Conservation (phyloP, 768 basidiomycete species). For the Cyclocybe aegerita region DNA sequence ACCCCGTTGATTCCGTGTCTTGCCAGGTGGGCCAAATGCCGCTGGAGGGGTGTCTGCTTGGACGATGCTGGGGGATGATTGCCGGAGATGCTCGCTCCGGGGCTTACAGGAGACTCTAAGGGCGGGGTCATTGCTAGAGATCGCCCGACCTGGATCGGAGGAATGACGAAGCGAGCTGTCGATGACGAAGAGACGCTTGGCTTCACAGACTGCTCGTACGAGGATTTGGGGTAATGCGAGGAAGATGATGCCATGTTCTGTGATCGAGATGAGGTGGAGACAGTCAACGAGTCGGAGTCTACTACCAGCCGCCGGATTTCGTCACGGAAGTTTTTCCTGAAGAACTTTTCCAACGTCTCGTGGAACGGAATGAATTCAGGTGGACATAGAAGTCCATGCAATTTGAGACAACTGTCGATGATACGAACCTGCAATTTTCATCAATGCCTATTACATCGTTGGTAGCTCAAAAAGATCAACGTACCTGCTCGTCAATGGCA, state of each 20-base stretch:
- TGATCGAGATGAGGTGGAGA: slow-evolving; percentile 38
- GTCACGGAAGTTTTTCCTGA: slow-evolving; percentile 80
- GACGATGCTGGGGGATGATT: slow-evolving; percentile 23
- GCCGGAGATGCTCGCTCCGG: slow-evolving; percentile 24
- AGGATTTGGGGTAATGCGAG: slow-evolving; percentile 45
- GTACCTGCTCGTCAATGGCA: slow-evolving; percentile 82
- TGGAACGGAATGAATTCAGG: slow-evolving; percentile 93
- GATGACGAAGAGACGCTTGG: slow-evolving; percentile 47
- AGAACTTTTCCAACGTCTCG: slow-evolving; percentile 82
- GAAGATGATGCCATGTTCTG: slow-evolving; percentile 27
- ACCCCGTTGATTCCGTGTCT: slow-evolving; percentile 84
- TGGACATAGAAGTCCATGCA: slow-evolving; percentile 82
- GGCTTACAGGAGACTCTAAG: slow-evolving; percentile 32
- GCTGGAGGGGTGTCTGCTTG: slow-evolving; percentile 75
- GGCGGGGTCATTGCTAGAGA: slow-evolving; percentile 46
- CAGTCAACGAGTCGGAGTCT: slow-evolving; percentile 51
- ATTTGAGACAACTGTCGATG: slow-evolving; percentile 79
- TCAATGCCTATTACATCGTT: too few species aligned
- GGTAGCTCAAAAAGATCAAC: slow-evolving; percentile 11
- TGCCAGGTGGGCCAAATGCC: slow-evolving; percentile 78
- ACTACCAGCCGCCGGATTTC: slow-evolving; percentile 74
- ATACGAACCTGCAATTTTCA: slow-evolving; percentile 55
- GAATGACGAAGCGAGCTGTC: slow-evolving; percentile 45
- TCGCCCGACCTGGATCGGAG: slow-evolving; percentile 52
- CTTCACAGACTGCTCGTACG: slow-evolving; percentile 50